phyloP scores from a whole-genome alignment of 257 asterid species.

The Anisodus tanguticus region DNA sequence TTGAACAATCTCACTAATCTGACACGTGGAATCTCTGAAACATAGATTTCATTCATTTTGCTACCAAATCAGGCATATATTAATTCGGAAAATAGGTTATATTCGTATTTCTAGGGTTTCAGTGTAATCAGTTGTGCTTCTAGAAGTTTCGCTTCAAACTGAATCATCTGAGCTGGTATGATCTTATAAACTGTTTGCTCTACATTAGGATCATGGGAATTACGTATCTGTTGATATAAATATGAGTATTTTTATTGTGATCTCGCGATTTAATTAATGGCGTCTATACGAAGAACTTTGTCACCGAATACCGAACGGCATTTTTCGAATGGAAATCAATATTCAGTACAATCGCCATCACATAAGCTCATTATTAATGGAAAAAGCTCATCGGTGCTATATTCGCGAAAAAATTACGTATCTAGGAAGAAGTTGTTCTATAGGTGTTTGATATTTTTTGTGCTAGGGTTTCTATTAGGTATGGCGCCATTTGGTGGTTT shows the following conservation, averaged over 20 bases:
- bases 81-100: neutral
- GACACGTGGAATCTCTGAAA: neutral
- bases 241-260: neutral
- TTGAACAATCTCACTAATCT: neutral
- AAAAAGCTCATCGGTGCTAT: conserved; percentile 56
- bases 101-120: conserved; percentile 11
- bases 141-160: neutral
- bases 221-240: conserved; percentile 23
- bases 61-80: neutral
- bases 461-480: conserved; percentile 81
- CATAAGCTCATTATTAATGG: conserved; percentile 63
- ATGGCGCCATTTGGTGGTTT: conserved; percentile 63
- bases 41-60: neutral
- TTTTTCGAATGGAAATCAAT: conserved; percentile 62
- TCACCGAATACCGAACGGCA: conserved; percentile 83
- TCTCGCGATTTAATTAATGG: conserved; percentile 48
- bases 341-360: conserved; percentile 55
- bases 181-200: neutral
- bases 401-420: conserved; percentile 54
- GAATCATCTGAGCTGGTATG: conserved; percentile 22
- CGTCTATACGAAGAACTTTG: conserved; percentile 88
- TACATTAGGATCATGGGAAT: neutral
- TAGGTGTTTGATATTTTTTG: conserved; percentile 69
- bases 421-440: conserved; percentile 63
- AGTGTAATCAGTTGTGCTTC: neutral